Percentiles rank a stretch among this genome's conserved stretches.
These are phyloP conservation scores for Acanthamoeba sp. DNA, from an alignment of 208 protist species.

Conservation along the genomic window DNA sequence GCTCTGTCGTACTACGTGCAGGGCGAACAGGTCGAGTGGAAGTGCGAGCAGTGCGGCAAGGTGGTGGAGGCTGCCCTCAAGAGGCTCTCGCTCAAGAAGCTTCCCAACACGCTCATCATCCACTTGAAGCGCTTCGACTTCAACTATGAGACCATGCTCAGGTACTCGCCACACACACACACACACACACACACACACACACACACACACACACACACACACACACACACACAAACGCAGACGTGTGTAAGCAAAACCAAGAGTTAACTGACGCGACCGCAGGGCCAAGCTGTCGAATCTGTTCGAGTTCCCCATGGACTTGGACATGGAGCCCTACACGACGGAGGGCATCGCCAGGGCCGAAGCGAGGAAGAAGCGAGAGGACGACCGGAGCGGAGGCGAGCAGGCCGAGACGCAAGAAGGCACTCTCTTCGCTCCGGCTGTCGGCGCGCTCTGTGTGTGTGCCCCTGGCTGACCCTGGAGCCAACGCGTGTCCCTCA, in stretches of 20 bases:
- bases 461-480: too few species aligned
- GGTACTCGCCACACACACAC: not conserved
- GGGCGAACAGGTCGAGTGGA: slow-evolving; percentile 39
- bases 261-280: too few species aligned
- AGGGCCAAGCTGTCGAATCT: slow-evolving; percentile 19
- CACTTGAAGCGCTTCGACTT: slow-evolving; percentile 73
- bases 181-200: too few species aligned
- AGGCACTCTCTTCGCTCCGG: not conserved
- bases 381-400: not conserved
- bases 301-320: slow-evolving; percentile 68
- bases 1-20: slow-evolving; percentile 16
- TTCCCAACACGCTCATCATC: slow-evolving; percentile 72
- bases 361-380: not conserved
- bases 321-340: slow-evolving; percentile 72
- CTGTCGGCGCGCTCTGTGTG: too few species aligned
- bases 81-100: slow-evolving; percentile 56
- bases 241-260: too few species aligned
- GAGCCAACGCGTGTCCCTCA: not conserved
- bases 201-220: too few species aligned
- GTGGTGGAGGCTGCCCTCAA: slow-evolving; percentile 41
- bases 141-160: slow-evolving; percentile 50
- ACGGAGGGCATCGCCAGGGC: slow-evolving; percentile 16
- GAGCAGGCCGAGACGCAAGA: not conserved
- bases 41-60: slow-evolving; percentile 68
- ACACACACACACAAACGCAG: too few species aligned